Evolutionary conservation across 768 basidiomycete species (phyloP).

Genomic region (Boletus reticulatus): DNA sequence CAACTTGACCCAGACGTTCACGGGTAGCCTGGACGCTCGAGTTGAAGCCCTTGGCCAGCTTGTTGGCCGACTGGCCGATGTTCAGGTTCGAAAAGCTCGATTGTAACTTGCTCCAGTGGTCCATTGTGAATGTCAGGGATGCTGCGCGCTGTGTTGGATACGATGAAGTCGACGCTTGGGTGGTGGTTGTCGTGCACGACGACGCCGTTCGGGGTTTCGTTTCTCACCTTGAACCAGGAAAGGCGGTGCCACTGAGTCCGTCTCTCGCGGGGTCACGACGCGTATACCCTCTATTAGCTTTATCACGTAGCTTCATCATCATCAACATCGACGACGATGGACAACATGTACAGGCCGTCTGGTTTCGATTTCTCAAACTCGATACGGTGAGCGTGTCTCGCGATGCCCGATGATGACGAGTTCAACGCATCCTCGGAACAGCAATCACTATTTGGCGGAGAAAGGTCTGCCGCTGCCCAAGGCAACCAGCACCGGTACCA

Average conservation of each 20-base stretch:
- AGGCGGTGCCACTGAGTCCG: slow-evolving; percentile 21
- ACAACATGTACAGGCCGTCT: slow-evolving; percentile 44
- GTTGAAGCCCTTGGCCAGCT: slow-evolving; percentile 75
- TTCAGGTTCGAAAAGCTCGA: slow-evolving; percentile 64
- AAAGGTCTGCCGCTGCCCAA: slow-evolving; percentile 76
- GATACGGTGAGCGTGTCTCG: slow-evolving; percentile 46
- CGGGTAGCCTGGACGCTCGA: slow-evolving; percentile 82
- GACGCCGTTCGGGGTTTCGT: too few species aligned
- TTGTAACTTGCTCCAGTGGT: slow-evolving; percentile 66
- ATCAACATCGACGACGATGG: slow-evolving; percentile 33
- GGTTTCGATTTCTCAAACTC: slow-evolving; percentile 83
- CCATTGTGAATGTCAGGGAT: slow-evolving; percentile 30
- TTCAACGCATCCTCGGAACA: slow-evolving; percentile 22
- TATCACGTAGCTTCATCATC: not conserved
- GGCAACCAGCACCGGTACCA: slow-evolving; percentile 92
- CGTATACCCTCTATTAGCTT: slow-evolving; percentile 21
- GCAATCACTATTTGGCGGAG: slow-evolving; percentile 69
- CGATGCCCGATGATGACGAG: not conserved
- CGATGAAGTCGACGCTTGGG: too few species aligned
- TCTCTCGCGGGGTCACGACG: slow-evolving; percentile 15
- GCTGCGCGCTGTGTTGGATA: not conserved
- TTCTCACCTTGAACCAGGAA: not conserved
- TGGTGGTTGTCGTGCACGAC: not conserved
- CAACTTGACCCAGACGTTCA: slow-evolving; percentile 88
- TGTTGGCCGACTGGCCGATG: slow-evolving; percentile 71